phyloP scores from a whole-genome alignment of 106 monocot genomes.

The Chionographis japonica region DNA sequence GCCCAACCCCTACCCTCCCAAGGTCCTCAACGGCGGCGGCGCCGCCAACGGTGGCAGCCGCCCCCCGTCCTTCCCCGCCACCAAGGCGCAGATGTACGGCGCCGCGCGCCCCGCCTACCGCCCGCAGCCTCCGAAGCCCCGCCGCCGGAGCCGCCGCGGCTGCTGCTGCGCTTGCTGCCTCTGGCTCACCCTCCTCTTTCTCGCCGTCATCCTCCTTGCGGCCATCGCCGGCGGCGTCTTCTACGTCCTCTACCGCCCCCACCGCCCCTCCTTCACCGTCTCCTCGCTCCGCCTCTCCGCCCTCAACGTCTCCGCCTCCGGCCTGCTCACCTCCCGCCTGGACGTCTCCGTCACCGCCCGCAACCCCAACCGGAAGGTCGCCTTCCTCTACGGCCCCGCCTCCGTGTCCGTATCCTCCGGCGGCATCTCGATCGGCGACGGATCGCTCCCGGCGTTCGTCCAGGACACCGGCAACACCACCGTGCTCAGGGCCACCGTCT shows the following conservation, averaged over 20 bases:
- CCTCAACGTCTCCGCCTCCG: slow-evolving; percentile 32
- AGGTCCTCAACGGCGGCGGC: background rate
- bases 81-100: slow-evolving; percentile 25
- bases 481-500: slow-evolving; percentile 20
- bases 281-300: slow-evolving; percentile 30
- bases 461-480: slow-evolving; percentile 36
- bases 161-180: slow-evolving; percentile 31
- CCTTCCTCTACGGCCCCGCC: slow-evolving; percentile 47
- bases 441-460: slow-evolving; percentile 25
- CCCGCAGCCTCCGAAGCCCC: slow-evolving; percentile 16
- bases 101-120: slow-evolving; percentile 18
- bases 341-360: slow-evolving; percentile 37
- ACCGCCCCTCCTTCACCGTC: slow-evolving; percentile 47
- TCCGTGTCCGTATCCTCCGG: slow-evolving; percentile 20
- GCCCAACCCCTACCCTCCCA: slow-evolving; percentile 8
- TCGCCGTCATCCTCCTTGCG: slow-evolving; percentile 47
- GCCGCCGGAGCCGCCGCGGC: slow-evolving; percentile 30
- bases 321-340: slow-evolving; percentile 23
- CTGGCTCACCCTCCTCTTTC: slow-evolving; percentile 20
- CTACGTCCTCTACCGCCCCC: slow-evolving; percentile 62
- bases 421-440: slow-evolving; percentile 23
- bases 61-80: slow-evolving; percentile 16
- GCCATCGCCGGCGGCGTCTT: slow-evolving; percentile 53
- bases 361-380: slow-evolving; percentile 59
- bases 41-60: background rate